These are phyloP conservation scores for Penicillium crustosum DNA, from an alignment of 2,329 filamentous ascomycete species.

Conservation along the genomic window DNA sequence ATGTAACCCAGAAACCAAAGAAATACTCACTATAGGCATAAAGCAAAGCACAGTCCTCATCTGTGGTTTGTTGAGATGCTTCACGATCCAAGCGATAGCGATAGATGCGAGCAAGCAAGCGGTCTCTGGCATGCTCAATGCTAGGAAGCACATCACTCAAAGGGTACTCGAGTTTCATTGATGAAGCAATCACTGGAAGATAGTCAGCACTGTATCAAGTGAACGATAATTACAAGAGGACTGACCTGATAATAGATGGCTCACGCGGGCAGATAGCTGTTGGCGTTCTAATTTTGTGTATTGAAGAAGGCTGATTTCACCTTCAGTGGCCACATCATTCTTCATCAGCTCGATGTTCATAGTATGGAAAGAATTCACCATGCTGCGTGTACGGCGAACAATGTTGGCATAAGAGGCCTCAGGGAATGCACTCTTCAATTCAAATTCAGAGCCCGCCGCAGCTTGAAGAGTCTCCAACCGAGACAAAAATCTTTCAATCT, in stretches of 20 bases:
- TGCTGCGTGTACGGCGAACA: slow-evolving; percentile 74
- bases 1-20: background rate
- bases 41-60: slow-evolving; percentile 78
- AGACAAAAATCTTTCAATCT: slow-evolving; percentile 75
- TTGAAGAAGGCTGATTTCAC: slow-evolving; percentile 75
- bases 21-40: slow-evolving; percentile 75
- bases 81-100: slow-evolving; percentile 73
- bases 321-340: slow-evolving; percentile 70
- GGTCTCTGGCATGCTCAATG: slow-evolving; percentile 75
- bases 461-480: slow-evolving; percentile 71
- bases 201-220: slow-evolving; percentile 6
- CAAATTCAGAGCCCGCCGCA: slow-evolving; percentile 80
- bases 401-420: slow-evolving; percentile 70
- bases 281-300: slow-evolving; percentile 77
- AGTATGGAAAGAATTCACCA: slow-evolving; percentile 91
- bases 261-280: slow-evolving; percentile 82
- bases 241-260: slow-evolving; percentile 71
- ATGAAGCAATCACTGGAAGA: slow-evolving; percentile 81
- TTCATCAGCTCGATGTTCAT: slow-evolving; percentile 92
- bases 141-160: slow-evolving; percentile 85
- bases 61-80: slow-evolving; percentile 45
- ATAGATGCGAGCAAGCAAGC: slow-evolving; percentile 82
- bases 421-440: slow-evolving; percentile 84
- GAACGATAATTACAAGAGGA: background rate
- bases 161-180: slow-evolving; percentile 91